Evolutionary conservation across 163 green algal species (phyloP), one percentile per base, ranked within the genome.

Genomic region (Scenedesmus sp.): DNA sequence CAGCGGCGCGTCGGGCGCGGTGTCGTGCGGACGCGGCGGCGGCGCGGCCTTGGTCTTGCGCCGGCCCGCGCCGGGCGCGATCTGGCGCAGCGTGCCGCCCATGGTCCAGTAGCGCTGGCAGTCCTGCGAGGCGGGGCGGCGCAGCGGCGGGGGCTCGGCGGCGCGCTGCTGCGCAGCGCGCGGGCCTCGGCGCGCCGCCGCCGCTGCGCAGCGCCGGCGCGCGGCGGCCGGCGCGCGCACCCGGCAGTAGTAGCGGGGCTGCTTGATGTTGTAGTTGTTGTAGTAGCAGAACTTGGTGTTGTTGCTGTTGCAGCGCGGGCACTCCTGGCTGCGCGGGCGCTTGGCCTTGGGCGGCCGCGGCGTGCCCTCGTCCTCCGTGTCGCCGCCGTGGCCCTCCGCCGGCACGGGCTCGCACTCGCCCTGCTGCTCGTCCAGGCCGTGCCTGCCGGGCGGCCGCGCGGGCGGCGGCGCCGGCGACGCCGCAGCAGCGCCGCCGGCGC

Each of bases 51-150:
- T 98, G 80, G 82, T 90, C 83, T 97, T 98, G 53, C 95, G 86
- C 24, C 87, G 76, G 1, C 93, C 95, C 0, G 94, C 89, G 54
- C 95, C 95, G 0, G 93, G 82, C 0, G 93, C 89, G 9, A 98
- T 87, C 62, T 98, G 96, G 7, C 95, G 89, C 62, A 98, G 85
- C 26, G 84, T 93, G 26, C 95, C 95, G 2, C 95, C 95, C 5
- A 83, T 87, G 0, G 95, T 98, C 95, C 95, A 98, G 78, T 98
- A 98, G 17, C 92, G 78, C 82, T 96, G 89, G 78, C 92, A 97
- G 1, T 70, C 75, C 88, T 94, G 85, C 75, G 82, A n/a, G n/a
- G n/a, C n/a, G n/a, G n/a, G n/a, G n/a, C n/a, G n/a, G n/a, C n/a
- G n/a, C n/a, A n/a, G n/a, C n/a, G n/a, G n/a, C n/a, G n/a, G n/a